phyloP scores from a whole-genome alignment of 129 eudicot species.

The Lactuca saligna region DNA sequence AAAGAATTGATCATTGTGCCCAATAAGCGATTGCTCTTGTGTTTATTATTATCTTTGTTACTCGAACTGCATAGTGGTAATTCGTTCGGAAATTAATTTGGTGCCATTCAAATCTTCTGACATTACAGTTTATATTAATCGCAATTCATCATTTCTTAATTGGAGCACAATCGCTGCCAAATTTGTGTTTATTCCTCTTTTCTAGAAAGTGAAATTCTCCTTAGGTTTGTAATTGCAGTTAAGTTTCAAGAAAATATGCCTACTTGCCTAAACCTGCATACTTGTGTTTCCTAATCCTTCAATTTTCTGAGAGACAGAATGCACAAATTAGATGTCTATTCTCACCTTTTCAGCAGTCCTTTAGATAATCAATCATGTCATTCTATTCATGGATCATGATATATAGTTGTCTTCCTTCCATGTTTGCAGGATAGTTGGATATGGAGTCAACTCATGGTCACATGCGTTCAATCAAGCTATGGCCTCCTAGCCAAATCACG shows the following conservation, averaged over 20 bases:
- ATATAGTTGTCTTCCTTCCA: not conserved
- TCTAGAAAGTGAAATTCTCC: not conserved
- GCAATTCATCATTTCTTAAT: not conserved
- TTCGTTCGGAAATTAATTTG: too few relatives aligned
- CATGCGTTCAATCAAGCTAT: conserved; percentile 57
- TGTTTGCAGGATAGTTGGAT: conserved; percentile 14
- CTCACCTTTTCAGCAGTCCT: not conserved
- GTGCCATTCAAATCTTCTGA: too few relatives aligned
- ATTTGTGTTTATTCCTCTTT: too few relatives aligned
- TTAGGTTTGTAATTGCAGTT: not conserved
- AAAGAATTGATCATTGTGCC: too few relatives aligned
- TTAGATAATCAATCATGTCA: not conserved
- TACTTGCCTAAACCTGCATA: too few relatives aligned
- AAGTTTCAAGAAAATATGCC: too few relatives aligned
- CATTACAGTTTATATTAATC: too few relatives aligned
- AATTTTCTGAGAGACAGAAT: not conserved
- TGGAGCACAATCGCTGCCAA: not conserved
- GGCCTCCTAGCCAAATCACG: conserved; percentile 94
- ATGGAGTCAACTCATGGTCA: conserved; percentile 24
- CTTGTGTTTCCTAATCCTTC: not conserved
- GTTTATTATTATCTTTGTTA: too few relatives aligned
- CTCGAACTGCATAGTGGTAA: too few relatives aligned
- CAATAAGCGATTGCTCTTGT: too few relatives aligned
- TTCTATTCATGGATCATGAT: not conserved
- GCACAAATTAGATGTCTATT: not conserved